Conservation (phyloP, 202 grass and related monocot species). For the Thinopyrum obtusiflorum region DNA sequence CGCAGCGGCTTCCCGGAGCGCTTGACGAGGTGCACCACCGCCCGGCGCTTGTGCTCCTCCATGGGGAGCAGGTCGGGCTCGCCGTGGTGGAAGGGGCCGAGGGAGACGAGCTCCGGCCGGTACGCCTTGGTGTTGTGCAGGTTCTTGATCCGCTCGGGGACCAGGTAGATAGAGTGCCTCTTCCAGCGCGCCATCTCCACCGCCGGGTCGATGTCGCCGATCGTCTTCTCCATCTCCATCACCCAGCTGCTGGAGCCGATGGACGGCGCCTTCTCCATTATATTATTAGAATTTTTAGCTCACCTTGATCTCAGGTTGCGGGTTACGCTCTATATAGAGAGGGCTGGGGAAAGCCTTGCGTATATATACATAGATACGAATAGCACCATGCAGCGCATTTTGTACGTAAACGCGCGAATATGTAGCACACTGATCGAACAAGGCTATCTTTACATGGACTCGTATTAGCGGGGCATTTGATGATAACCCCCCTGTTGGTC, state of each 20-base stretch:
- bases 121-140: neutral
- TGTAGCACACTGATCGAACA: neutral
- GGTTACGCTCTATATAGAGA: neutral
- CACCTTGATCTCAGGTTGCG: neutral
- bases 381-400: neutral
- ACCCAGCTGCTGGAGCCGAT: neutral
- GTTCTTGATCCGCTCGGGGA: neutral
- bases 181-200: neutral
- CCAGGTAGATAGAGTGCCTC: neutral
- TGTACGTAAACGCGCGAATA: neutral
- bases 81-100: neutral
- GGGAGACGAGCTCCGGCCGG: neutral
- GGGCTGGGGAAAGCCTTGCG: neutral
- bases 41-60: neutral
- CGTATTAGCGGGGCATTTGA: too few species aligned
- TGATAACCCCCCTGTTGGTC: too few species aligned
- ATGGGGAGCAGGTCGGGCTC: neutral
- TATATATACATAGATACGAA: too few species aligned
- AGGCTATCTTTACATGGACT: neutral
- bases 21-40: neutral
- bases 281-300: too few species aligned
- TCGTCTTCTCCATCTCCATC: neutral
- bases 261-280: neutral
- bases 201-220: neutral
- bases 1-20: neutral